Evolutionary conservation across 2,329 filamentous ascomycete species (phyloP).

Genomic region (Aspergillus unguis): DNA sequence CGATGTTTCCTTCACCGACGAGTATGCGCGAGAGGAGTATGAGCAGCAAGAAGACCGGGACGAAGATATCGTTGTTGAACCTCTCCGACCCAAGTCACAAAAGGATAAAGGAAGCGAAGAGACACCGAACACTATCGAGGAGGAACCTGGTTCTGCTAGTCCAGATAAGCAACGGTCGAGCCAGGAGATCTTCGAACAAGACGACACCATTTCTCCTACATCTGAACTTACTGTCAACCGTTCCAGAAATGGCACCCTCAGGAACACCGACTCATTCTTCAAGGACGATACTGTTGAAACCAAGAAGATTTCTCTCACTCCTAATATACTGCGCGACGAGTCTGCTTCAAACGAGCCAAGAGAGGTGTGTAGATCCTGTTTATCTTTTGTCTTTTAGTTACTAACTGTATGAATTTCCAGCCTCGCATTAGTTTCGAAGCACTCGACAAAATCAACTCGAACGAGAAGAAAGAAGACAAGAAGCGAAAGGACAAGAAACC

Average conservation of each 20-base stretch:
- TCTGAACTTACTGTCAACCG: slow-evolving; percentile 41
- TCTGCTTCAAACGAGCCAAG: slow-evolving; percentile 37
- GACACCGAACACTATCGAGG: slow-evolving; percentile 22
- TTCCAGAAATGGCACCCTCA: slow-evolving; percentile 79
- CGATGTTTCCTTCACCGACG: slow-evolving; percentile 44
- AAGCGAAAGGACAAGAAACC: slow-evolving; percentile 70
- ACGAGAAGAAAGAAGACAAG: slow-evolving; percentile 72
- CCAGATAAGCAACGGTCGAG: slow-evolving; percentile 51
- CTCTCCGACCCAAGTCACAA: slow-evolving; percentile 43
- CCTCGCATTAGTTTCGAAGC: slow-evolving; percentile 69
- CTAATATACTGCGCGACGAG: slow-evolving; percentile 85
- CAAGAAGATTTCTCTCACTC: slow-evolving; percentile 94
- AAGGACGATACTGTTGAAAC: slow-evolving; percentile 94
- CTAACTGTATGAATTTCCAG: slow-evolving; percentile 38
- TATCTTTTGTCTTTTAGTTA: slow-evolving; percentile 4
- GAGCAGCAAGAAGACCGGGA: slow-evolving; percentile 31
- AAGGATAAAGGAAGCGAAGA: slow-evolving; percentile 32
- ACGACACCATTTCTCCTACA: slow-evolving; percentile 30
- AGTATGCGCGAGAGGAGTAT: slow-evolving; percentile 43
- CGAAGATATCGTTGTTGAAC: slow-evolving; percentile 43
- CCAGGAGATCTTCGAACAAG: slow-evolving; percentile 62
- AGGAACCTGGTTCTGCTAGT: slow-evolving; percentile 28
- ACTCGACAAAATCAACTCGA: slow-evolving; percentile 63
- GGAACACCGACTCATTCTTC: slow-evolving; percentile 96
- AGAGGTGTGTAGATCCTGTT: slow-evolving; percentile 31